Base-by-base conservation (phyloP, 2,329 filamentous ascomycete species). In the Chaetomium olivaceum region DNA sequence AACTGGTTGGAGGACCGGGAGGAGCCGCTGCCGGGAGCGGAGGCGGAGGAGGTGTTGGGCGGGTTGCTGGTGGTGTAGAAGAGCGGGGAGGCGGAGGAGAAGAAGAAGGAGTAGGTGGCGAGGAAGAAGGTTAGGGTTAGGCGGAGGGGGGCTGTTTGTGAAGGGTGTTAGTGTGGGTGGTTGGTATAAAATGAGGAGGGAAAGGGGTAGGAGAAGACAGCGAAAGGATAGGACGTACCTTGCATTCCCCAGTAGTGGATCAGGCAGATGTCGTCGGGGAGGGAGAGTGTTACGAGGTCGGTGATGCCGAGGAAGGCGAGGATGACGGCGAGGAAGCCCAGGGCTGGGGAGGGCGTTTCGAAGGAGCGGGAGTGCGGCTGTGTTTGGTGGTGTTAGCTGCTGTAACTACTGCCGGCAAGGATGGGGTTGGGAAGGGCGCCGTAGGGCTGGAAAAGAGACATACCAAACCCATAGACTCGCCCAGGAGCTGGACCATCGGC, bases 391-490 rank as follows among this genome's bases (percentile, higher is more conserved):
- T n/a, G n/a, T n/a, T n/a, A n/a, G n/a, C n/a, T n/a, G n/a, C n/a
- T n/a, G n/a, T n/a, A n/a, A n/a, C n/a, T n/a, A n/a, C n/a, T n/a
- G n/a, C n/a, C n/a, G n/a, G n/a, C n/a, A n/a, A n/a, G n/a, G n/a
- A n/a, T n/a, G n/a, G n/a, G n/a, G n/a, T n/a, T n/a, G n/a, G n/a
- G n/a, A 9, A 8, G 25, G 58, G 29, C n/a, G 51, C 4, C 27
- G 27, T 29, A 29, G 29, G 27, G 16, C 46, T 7, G 16, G 9
- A 46, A 43, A 46, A 4, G 48, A 39, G 39, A 73, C 82, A 65
- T 82, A 94, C 92, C 76, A 97, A 85, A 71, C 89, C 87, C 87
- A 96, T 91, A 61, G 91, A 87, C 77, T 96, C 90, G 62, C 92
- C 92, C 29, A 97, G 80, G 33, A 97, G 85, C 71, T 87, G 91